Conservation (phyloP, 306 rosid genomes). For the Herpetospermum pedunculosum region DNA sequence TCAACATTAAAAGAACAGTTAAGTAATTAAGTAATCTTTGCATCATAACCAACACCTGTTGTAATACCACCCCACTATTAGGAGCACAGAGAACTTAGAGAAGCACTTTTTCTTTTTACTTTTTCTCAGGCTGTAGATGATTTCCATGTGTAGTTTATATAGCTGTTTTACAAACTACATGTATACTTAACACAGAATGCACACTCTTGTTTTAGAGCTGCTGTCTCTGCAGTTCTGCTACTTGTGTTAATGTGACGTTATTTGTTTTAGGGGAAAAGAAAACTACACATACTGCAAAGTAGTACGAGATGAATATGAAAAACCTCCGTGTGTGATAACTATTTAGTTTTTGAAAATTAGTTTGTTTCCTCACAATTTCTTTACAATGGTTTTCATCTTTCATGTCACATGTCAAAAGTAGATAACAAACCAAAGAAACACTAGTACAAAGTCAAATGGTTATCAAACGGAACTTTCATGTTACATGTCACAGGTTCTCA, state of each 20-base stretch:
- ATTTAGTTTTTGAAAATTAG: no score
- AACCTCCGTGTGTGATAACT: no score
- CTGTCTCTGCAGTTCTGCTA: slow-evolving; percentile 6
- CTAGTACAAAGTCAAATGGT: no score
- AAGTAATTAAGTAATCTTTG: slow-evolving; percentile 1
- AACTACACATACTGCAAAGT: not conserved
- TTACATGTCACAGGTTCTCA: no score
- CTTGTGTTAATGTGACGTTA: not conserved
- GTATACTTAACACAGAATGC: not conserved
- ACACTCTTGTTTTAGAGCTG: not conserved
- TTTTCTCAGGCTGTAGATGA: slow-evolving; percentile 3
- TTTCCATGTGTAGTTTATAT: slow-evolving; percentile 1
- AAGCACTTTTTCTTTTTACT: not conserved
- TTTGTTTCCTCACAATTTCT: no score
- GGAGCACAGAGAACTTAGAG: slow-evolving; percentile 2
- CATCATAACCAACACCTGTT: slow-evolving; percentile 7
- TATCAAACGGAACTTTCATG: no score
- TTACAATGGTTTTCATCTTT: no score
- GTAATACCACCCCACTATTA: slow-evolving; percentile 8
- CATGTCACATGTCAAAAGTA: no score
- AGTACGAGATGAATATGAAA: not conserved
- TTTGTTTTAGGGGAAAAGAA: not conserved
- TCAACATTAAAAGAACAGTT: slow-evolving; percentile 9
- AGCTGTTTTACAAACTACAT: not conserved
- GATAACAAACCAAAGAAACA: no score